Percentiles rank a stretch among this genome's conserved stretches.
Evolutionary conservation across 148 eudicot species (phyloP).

Genomic region (Amaranthus palmeri): DNA sequence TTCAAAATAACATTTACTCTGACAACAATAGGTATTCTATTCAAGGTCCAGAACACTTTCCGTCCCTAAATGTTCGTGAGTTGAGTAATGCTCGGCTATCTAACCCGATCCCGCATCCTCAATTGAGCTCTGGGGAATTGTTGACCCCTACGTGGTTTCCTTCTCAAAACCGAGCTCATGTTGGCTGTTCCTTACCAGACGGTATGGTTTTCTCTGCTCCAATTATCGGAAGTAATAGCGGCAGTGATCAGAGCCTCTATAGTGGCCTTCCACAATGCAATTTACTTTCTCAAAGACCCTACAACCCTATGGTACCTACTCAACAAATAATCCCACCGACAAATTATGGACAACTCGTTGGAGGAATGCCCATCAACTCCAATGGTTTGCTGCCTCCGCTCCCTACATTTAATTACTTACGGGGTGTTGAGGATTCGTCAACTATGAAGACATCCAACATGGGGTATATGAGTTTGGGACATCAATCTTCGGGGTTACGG

Average conservation of each 20-base stretch:
- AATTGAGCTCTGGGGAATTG: constrained; percentile 35
- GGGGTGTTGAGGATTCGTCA: constrained; percentile 41
- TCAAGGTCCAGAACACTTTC: constrained; percentile 51
- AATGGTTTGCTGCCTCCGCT: constrained; percentile 33
- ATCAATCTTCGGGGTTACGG: constrained; percentile 20
- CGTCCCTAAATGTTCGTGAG: constrained; percentile 43
- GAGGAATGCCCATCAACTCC: constrained; percentile 41
- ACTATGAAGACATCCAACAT: constrained; percentile 36
- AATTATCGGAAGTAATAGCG: constrained; percentile 36
- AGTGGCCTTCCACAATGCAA: constrained; percentile 62
- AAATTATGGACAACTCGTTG: constrained; percentile 37
- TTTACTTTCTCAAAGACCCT: constrained; percentile 38
- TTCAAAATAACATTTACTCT: constrained; percentile 47
- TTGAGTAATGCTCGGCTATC: constrained; percentile 47
- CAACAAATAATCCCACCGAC: constrained; percentile 45
- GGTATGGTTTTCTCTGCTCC: constrained; percentile 31
- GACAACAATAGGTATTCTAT: constrained; percentile 39
- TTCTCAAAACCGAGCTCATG: constrained; percentile 35
- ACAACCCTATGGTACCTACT: constrained; percentile 34
- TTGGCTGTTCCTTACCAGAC: constrained; percentile 54
- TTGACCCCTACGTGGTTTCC: constrained; percentile 50
- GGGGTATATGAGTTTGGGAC: constrained; percentile 32
- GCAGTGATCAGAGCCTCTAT: constrained; percentile 64
- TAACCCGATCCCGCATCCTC: constrained; percentile 38
- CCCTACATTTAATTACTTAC: constrained; percentile 53